Conservation (phyloP, 208 protist species). For the Crithidia fasciculata region DNA sequence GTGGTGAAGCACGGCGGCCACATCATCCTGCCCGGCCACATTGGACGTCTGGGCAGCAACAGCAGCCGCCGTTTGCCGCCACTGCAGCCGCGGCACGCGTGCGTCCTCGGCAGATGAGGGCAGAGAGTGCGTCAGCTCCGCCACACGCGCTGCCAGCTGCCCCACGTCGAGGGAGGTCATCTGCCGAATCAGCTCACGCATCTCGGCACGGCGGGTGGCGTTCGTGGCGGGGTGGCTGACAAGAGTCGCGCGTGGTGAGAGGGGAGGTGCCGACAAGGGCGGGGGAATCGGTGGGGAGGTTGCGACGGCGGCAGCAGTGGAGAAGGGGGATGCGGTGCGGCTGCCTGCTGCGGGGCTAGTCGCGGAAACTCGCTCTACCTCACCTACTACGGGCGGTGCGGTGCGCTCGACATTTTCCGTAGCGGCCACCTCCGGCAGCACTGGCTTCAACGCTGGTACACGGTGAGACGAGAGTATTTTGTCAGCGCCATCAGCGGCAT, state of each 20-base stretch:
- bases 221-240: background rate
- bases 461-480: background rate
- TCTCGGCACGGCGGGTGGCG: slow-evolving; percentile 20
- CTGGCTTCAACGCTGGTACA: slow-evolving; percentile 3
- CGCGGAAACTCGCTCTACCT: too few species aligned
- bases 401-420: too few species aligned
- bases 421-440: background rate
- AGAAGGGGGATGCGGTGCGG: too few species aligned
- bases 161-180: slow-evolving; percentile 41
- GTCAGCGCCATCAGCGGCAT: background rate
- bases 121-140: slow-evolving; percentile 6
- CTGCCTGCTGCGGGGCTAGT: too few species aligned
- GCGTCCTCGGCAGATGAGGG: background rate
- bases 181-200: slow-evolving; percentile 40
- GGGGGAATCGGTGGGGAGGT: too few species aligned
- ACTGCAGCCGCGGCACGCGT: slow-evolving; percentile 21
- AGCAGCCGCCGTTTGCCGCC: background rate
- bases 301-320: too few species aligned
- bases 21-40: background rate
- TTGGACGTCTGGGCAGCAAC: too few species aligned
- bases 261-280: background rate
- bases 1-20: slow-evolving; percentile 23
- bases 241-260: background rate
- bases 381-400: too few species aligned
- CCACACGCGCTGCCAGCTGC: slow-evolving; percentile 24